Evolutionary conservation across 768 basidiomycete species (phyloP).

Genomic region (Lactarius sp.): DNA sequence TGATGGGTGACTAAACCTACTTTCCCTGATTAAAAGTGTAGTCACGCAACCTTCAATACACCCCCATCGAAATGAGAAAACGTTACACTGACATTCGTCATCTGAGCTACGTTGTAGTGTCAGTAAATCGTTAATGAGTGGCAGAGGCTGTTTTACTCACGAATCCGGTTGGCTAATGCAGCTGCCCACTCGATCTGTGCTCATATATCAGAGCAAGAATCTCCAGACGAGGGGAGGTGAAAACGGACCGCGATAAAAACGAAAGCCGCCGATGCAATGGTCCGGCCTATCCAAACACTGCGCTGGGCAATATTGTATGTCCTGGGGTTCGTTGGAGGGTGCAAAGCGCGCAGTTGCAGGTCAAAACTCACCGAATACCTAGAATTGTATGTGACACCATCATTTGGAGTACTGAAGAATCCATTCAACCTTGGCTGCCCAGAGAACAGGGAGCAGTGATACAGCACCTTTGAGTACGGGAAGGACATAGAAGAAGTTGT

Average conservation of each 20-base stretch:
- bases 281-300: constrained; percentile 37
- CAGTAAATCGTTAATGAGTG: constrained; percentile 2
- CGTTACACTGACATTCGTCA: background rate
- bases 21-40: constrained; percentile 33
- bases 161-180: constrained; percentile 45
- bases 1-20: constrained; percentile 27
- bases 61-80: background rate
- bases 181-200: constrained; percentile 47
- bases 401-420: constrained; percentile 48
- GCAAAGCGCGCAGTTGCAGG: background rate
- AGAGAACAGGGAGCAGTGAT: background rate
- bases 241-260: constrained; percentile 41
- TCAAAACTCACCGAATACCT: constrained; percentile 46
- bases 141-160: constrained; percentile 35
- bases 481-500: constrained; percentile 28
- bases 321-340: constrained; percentile 32
- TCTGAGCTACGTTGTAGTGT: constrained; percentile 16
- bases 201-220: background rate
- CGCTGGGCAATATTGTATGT: constrained; percentile 56
- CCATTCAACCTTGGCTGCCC: background rate
- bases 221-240: constrained; percentile 25
- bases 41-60: background rate
- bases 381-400: constrained; percentile 65
- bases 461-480: constrained; percentile 55
- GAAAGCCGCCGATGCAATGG: constrained; percentile 38